Evolutionary conservation across 257 asterid species (phyloP).

Genomic region (Solanum medicagineum): DNA sequence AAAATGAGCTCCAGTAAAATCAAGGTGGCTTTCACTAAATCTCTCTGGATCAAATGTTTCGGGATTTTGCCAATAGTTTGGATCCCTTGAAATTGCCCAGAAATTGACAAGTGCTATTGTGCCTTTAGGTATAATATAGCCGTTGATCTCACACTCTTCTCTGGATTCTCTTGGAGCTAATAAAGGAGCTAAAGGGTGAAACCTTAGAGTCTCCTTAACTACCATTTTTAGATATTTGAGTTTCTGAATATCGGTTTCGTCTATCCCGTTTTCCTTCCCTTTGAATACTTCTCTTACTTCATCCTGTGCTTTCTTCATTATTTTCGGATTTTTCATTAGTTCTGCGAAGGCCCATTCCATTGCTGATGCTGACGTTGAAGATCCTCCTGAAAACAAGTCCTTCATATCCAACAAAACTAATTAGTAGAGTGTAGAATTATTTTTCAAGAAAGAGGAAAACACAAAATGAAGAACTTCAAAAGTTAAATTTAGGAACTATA

Average conservation of each 20-base stretch:
- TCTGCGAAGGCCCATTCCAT: constrained; percentile 17
- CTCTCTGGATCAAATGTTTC: neutral
- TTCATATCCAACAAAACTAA: neutral
- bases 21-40: neutral
- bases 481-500: no score
- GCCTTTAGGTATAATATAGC: constrained; percentile 2
- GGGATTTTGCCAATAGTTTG: constrained; percentile 8
- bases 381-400: constrained; percentile 14
- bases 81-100: constrained; percentile 16
- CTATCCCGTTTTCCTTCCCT: neutral
- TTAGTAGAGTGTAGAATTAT: neutral
- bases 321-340: constrained; percentile 6
- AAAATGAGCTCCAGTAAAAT: constrained; percentile 14
- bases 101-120: constrained; percentile 4
- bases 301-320: constrained; percentile 14
- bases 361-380: constrained; percentile 5
- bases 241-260: constrained; percentile 4
- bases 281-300: constrained; percentile 7
- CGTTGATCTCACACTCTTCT: constrained; percentile 9
- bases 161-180: constrained; percentile 10
- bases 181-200: neutral
- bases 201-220: neutral
- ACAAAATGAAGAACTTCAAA: no score
- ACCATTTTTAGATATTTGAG: constrained; percentile 6
- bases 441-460: neutral